Conservation (phyloP, 805 yeast genomes). For the Nakazawaea pomicola region DNA sequence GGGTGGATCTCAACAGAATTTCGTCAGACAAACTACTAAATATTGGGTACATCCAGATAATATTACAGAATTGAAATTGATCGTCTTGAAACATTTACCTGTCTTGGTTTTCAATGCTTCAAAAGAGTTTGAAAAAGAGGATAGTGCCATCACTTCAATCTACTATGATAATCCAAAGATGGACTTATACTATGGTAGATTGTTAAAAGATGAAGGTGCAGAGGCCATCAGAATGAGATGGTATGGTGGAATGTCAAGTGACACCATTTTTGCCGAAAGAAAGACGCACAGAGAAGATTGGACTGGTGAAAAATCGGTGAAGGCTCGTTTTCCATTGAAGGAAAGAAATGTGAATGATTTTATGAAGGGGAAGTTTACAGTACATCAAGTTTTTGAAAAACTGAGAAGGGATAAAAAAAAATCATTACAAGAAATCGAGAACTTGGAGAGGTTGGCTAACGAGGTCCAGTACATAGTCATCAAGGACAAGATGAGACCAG, state of each 20-base stretch:
- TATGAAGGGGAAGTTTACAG: conserved; percentile 79
- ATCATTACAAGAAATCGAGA: conserved; percentile 80
- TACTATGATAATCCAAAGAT: conserved; percentile 87
- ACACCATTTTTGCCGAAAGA: conserved; percentile 72
- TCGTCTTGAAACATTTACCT: conserved; percentile 90
- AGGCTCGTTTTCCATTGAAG: conserved; percentile 90
- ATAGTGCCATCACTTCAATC: conserved; percentile 93
- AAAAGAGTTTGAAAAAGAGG: conserved; percentile 93
- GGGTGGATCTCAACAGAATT: conserved; percentile 98
- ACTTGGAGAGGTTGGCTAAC: conserved; percentile 84
- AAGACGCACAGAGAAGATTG: conserved; percentile 95
- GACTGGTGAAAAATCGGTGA: conserved; percentile 94
- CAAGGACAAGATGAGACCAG: conserved; percentile 84
- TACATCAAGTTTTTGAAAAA: conserved; percentile 85
- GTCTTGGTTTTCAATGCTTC: conserved; percentile 95
- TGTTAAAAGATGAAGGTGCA: conserved; percentile 97
- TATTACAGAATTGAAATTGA: conserved; percentile 90
- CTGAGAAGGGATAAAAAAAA: conserved; percentile 91
- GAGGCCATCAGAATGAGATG: conserved; percentile 97
- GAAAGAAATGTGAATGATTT: conserved; percentile 88
- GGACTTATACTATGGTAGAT: conserved; percentile 90
- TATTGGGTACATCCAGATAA: conserved; percentile 99
- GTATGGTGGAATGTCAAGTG: conserved; percentile 97
- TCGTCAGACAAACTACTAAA: conserved; percentile 96
- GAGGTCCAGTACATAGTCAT: conserved; percentile 84